Base-by-base conservation (phyloP, 768 basidiomycete genomes). In the Kwoniella dejecticola region DNA sequence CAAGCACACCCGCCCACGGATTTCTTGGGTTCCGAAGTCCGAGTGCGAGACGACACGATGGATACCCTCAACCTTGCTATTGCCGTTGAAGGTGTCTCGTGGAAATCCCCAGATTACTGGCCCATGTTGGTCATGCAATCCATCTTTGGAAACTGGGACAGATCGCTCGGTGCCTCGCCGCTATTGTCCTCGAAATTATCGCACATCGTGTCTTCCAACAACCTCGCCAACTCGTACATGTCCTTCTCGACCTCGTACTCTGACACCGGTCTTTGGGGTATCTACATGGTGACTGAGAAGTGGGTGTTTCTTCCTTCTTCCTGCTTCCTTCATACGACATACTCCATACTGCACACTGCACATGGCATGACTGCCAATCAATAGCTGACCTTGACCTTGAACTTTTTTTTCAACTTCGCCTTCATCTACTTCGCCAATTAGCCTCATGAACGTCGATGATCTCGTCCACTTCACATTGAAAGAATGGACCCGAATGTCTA, bases 121-220 rank as follows among this genome's bases (percentile, higher is more conserved):
- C 91, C 94, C 63, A 95, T 99, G 94, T 87, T 97, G 82, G 93
- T 91, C 77, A 90, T 96, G 88, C 91, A 95, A 80, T 87, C 86
- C 73, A 91, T 98, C 81, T 89, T 98, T 81, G 96, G 96, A 66
- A 99, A 98, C 86, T 99, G 96, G 96, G 95, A 99, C 79, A 87
- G 96, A 70, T 90, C 89, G 47, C 87, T 98, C 71, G 96, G 95
- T 70, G 86, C 91, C 48, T 88, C 91, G 2, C 84, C 91, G 23
- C 83, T 96, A 55, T 86, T 95, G 66, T 92, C 90, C 62, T 96
- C 92, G 52, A 87, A 89, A 52, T 87, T 99, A 56, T 90, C 89
- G 24, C 89, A 94, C 80, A 89, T 92, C 79, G 84, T 98, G 72
- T 90, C 91, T 36, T 83, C 84, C 55, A 88, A 97, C 85, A 90